Conservation (phyloP, 352 stramenopile species). For the Phytophthora cactorum region DNA sequence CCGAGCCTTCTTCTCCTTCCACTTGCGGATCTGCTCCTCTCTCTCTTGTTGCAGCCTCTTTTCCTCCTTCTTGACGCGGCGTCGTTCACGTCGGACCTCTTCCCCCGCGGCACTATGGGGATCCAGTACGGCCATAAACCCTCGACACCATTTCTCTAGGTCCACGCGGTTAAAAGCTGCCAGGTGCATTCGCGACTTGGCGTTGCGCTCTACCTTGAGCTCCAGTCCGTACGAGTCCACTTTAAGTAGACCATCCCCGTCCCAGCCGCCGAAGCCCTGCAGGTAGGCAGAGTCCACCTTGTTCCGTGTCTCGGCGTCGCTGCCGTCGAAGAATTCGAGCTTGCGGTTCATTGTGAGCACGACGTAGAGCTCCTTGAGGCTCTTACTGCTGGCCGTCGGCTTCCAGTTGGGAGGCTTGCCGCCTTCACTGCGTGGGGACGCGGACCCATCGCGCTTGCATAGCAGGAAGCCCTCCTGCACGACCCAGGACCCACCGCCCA, state of each 20-base stretch:
- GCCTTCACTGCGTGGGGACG: slow-evolving; percentile 11
- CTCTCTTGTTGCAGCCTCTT: slow-evolving; percentile 60
- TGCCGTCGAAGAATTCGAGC: slow-evolving; percentile 73
- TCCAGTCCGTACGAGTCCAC: slow-evolving; percentile 83
- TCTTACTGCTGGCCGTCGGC: slow-evolving; percentile 4
- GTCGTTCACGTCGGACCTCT: slow-evolving; percentile 64
- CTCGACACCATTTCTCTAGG: slow-evolving; percentile 83
- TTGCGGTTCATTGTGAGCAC: slow-evolving; percentile 85
- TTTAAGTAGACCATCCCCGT: slow-evolving; percentile 71
- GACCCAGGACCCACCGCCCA: slow-evolving; percentile 60
- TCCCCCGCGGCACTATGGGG: slow-evolving; percentile 60
- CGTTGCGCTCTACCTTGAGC: slow-evolving; percentile 73
- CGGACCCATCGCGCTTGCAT: slow-evolving; percentile 36
- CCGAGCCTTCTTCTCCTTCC: slow-evolving; percentile 66
- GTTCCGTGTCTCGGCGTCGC: slow-evolving; percentile 32
- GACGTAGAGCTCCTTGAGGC: slow-evolving; percentile 64
- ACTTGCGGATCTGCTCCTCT: slow-evolving; percentile 73
- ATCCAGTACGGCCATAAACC: slow-evolving; percentile 76
- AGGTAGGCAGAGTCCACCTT: slow-evolving; percentile 59
- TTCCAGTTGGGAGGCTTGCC: slow-evolving; percentile 17
- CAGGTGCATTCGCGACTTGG: slow-evolving; percentile 59
- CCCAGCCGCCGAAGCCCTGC: slow-evolving; percentile 77
- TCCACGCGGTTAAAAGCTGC: slow-evolving; percentile 84
- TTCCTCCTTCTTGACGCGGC: slow-evolving; percentile 64
- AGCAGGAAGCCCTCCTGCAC: slow-evolving; percentile 68